A percentile compares a stretch with the other conserved stretches of the same genome.
Conservation (phyloP, 306 rosid species). For the Mimosa bimucronata region DNA sequence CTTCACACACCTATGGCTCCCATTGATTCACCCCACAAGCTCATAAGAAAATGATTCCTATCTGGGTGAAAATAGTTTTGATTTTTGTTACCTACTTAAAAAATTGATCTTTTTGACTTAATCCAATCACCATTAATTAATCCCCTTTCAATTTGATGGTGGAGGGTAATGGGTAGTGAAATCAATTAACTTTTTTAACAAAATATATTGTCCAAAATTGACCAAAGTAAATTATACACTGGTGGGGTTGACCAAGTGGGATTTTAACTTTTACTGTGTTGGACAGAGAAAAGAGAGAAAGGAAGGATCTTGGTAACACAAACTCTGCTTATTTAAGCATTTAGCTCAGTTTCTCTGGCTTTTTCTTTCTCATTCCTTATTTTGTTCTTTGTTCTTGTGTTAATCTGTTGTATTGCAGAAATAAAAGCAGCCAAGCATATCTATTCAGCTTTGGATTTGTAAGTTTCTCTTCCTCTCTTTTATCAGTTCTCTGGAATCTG, state of each 20-base stretch:
- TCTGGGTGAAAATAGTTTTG: not conserved
- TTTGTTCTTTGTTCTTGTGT: not conserved
- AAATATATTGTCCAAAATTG: slow-evolving; percentile 12
- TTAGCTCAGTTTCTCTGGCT: slow-evolving; percentile 31
- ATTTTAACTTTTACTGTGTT: slow-evolving; percentile 20
- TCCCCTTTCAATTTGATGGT: too few species aligned
- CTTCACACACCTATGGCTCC: slow-evolving; percentile 35
- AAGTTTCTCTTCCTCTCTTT: slow-evolving; percentile 23
- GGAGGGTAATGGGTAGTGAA: too few species aligned
- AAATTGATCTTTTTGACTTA: too few species aligned
- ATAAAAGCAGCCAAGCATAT: slow-evolving; percentile 39
- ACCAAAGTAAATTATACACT: slow-evolving; percentile 46
- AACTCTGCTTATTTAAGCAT: slow-evolving; percentile 42
- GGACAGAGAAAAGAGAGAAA: not conserved
- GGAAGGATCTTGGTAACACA: slow-evolving; percentile 13
- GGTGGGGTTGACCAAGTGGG: slow-evolving; percentile 50
- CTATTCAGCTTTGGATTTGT: slow-evolving; percentile 46
- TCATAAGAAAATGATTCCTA: slow-evolving; percentile 26
- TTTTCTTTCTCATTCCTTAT: slow-evolving; percentile 40
- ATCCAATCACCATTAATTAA: too few species aligned
- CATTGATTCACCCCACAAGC: slow-evolving; percentile 31
- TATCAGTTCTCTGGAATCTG: slow-evolving; percentile 13
- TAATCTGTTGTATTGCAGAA: slow-evolving; percentile 1
- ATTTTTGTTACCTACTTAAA: not conserved
- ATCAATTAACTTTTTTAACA: not conserved